Percentiles rank a stretch among this genome's conserved stretches.
These are phyloP conservation scores for Forsythia viridissima DNA, from an alignment of 257 asterid species.

Conservation along the genomic window DNA sequence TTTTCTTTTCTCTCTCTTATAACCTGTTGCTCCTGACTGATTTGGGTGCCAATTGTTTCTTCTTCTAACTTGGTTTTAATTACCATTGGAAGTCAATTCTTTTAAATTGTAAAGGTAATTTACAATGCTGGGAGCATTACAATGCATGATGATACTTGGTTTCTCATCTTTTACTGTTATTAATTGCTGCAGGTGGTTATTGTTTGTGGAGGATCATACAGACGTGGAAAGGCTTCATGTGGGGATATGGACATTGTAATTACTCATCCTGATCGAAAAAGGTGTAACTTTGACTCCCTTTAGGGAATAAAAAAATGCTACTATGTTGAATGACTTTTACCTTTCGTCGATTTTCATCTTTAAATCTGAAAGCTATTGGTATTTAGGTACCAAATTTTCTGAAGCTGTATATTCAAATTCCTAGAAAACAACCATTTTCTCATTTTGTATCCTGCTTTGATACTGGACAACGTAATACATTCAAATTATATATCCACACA, in stretches of 20 bases:
- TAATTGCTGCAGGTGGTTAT: slow-evolving; percentile 53
- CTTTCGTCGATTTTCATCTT: background rate
- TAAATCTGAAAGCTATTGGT: background rate
- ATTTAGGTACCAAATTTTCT: background rate
- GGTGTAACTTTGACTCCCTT: slow-evolving; percentile 38
- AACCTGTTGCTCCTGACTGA: background rate
- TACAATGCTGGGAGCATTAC: slow-evolving; percentile 8
- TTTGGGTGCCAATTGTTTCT: slow-evolving; percentile 1
- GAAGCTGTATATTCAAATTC: background rate
- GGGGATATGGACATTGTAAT: slow-evolving; percentile 93
- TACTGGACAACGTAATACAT: background rate
- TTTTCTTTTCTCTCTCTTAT: background rate
- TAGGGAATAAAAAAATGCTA: background rate
- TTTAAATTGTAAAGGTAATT: background rate
- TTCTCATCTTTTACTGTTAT: slow-evolving; percentile 20
- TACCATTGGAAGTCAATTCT: background rate
- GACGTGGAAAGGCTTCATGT: slow-evolving; percentile 94
- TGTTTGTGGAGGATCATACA: slow-evolving; percentile 93
- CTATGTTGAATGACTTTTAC: slow-evolving; percentile 6
- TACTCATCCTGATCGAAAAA: slow-evolving; percentile 90
- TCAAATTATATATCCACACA: background rate
- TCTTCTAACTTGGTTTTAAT: background rate
- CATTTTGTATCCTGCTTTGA: background rate
- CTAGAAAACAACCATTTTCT: slow-evolving; percentile 1
- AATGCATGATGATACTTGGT: slow-evolving; percentile 4